phyloP scores from a whole-genome alignment of 2,329 filamentous ascomycete species.

The Fusarium neocosmosporiellum region DNA sequence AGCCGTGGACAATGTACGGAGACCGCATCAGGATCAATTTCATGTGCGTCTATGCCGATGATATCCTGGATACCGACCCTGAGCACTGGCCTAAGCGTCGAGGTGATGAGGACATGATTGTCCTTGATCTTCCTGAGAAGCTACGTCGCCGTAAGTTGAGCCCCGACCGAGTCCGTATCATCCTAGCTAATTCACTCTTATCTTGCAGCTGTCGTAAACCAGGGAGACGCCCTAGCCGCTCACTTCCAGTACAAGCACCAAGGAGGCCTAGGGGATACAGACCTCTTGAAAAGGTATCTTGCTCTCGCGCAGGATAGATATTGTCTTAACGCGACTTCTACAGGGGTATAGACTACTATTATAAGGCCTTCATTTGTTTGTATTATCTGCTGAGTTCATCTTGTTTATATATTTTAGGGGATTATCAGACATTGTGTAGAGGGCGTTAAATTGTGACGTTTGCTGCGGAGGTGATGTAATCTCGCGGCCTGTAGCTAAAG shows the following conservation, averaged over 20 bases:
- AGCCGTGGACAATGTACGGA: conserved; percentile 23
- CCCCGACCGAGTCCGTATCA: background rate
- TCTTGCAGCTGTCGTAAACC: conserved; percentile 21
- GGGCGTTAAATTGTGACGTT: no score
- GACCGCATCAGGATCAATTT: conserved; percentile 36
- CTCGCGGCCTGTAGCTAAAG: no score
- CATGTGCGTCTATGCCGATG: conserved; percentile 29
- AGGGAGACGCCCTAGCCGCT: conserved; percentile 23
- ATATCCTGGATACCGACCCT: conserved; percentile 21
- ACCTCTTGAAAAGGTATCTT: conserved; percentile 19
- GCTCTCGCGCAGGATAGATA: conserved; percentile 22
- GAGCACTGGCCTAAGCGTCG: conserved; percentile 1
- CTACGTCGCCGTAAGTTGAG: conserved; percentile 25
- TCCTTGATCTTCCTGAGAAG: conserved; percentile 15
- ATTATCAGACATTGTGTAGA: no score
- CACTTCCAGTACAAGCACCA: conserved; percentile 32
- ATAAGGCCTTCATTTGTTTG: no score
- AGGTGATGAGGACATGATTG: conserved; percentile 11
- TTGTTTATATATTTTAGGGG: no score
- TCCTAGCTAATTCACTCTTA: background rate
- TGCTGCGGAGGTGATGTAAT: no score
- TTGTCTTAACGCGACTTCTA: background rate
- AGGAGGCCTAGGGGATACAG: background rate
- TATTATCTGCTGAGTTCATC: no score
- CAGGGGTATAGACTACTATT: no score